phyloP scores from a whole-genome alignment of 2,329 filamentous ascomycete species.

The Botrytis hyacinthi region DNA sequence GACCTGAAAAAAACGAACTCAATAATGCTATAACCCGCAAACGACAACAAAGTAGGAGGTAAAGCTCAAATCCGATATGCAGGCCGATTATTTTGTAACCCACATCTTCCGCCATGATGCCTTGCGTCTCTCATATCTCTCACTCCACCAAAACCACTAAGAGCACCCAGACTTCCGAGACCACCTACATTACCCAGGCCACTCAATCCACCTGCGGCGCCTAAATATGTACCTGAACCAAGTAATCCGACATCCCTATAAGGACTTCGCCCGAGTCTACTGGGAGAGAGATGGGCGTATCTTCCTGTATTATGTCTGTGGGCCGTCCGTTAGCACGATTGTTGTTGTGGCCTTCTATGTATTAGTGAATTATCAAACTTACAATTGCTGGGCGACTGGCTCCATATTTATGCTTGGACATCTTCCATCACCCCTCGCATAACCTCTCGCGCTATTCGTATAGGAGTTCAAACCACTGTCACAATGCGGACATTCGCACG shows the following conservation, averaged over 20 bases:
- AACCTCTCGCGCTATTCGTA: neutral
- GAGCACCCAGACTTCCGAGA: neutral
- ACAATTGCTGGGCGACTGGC: slow-evolving; percentile 1
- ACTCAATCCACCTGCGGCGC: neutral
- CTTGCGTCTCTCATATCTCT: slow-evolving; percentile 11
- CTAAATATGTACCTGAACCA: slow-evolving; percentile 6
- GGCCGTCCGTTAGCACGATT: neutral
- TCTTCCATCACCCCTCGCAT: neutral
- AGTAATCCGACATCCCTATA: slow-evolving; percentile 13
- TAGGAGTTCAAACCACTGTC: neutral
- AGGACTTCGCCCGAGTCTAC: slow-evolving; percentile 8
- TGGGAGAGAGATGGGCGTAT: neutral
- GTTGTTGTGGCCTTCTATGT: neutral
- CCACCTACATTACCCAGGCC: neutral
- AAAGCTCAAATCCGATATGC: slow-evolving; percentile 2
- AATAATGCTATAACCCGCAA: neutral
- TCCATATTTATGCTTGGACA: slow-evolving; percentile 7
- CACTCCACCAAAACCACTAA: neutral
- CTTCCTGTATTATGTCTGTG: neutral
- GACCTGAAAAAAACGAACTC: neutral
- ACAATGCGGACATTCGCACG: slow-evolving; percentile 21
- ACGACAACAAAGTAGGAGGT: neutral
- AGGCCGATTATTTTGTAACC: neutral
- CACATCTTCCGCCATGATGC: slow-evolving; percentile 12
- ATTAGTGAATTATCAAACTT: neutral